These are phyloP conservation scores for Xylaria sp. DNA, from an alignment of 495 filamentous ascomycete species.

Conservation along the genomic window DNA sequence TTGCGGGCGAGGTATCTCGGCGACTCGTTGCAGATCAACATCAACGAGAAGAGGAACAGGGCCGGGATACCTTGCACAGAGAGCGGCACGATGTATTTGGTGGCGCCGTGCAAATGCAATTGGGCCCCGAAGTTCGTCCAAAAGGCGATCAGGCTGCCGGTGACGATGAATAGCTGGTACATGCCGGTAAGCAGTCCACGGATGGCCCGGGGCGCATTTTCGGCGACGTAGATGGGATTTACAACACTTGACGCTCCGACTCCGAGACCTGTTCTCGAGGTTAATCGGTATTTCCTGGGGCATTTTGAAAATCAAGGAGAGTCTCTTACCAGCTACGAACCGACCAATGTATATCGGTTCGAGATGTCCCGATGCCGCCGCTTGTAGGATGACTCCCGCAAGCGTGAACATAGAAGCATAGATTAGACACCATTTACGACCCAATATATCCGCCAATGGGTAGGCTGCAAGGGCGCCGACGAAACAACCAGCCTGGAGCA, in stretches of 20 bases:
- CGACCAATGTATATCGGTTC: constrained; percentile 69
- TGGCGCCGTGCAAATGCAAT: constrained; percentile 56
- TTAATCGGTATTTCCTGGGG: neutral
- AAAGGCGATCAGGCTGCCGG: constrained; percentile 72
- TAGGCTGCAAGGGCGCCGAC: constrained; percentile 65
- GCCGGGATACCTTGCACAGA: constrained; percentile 72
- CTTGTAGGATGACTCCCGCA: constrained; percentile 50
- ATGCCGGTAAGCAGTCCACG: constrained; percentile 73
- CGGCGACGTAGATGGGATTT: constrained; percentile 63
- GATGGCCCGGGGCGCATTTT: constrained; percentile 75
- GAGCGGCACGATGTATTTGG: constrained; percentile 72
- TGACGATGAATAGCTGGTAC: constrained; percentile 72
- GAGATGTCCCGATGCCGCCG: constrained; percentile 50
- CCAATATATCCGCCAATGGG: constrained; percentile 61
- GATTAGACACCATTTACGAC: constrained; percentile 56
- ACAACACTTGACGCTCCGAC: constrained; percentile 68
- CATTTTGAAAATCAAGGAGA: neutral
- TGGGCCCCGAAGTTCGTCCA: constrained; percentile 65
- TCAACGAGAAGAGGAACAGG: constrained; percentile 61
- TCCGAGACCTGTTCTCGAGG: constrained; percentile 53
- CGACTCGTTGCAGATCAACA: constrained; percentile 69
- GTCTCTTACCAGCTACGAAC: constrained; percentile 63
- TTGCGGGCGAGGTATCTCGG: constrained; percentile 74
- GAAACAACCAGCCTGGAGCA: constrained; percentile 70
- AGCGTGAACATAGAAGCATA: constrained; percentile 48